A percentile compares a stretch with the other conserved stretches of the same genome.
These are phyloP conservation scores for Backusella morwellensis DNA, from an alignment of 192 early-diverging fungal genomes.

Conservation along the genomic window DNA sequence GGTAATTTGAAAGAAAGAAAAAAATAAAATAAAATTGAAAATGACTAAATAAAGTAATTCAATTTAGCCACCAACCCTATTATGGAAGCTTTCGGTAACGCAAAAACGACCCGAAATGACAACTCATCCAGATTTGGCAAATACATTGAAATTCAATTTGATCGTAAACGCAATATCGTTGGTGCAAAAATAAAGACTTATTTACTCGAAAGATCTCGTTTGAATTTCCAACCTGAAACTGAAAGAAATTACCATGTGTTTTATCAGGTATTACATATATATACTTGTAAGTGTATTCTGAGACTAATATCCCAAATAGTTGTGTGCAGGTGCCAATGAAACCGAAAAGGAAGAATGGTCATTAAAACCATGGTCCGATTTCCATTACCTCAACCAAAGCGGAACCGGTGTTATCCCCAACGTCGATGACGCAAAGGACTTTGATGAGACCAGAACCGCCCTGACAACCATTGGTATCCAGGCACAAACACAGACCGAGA, in stretches of 20 bases:
- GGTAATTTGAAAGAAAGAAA: slow-evolving; percentile 29
- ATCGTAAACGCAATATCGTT: slow-evolving; percentile 78
- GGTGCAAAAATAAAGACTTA: slow-evolving; percentile 96
- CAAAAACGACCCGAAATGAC: slow-evolving; percentile 99
- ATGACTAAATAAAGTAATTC: not conserved
- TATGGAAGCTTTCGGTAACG: slow-evolving; percentile 99
- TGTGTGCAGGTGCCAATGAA: slow-evolving; percentile 85
- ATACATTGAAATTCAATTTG: slow-evolving; percentile 97
- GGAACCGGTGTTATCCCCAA: slow-evolving; percentile 76
- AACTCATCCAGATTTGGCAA: slow-evolving; percentile 98
- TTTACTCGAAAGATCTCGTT: slow-evolving; percentile 92
- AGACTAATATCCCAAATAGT: slow-evolving; percentile 21
- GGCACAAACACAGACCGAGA: slow-evolving; percentile 76
- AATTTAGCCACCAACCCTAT: slow-evolving; percentile 91
- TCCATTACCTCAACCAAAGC: slow-evolving; percentile 89
- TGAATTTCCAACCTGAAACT: slow-evolving; percentile 89
- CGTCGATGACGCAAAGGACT: slow-evolving; percentile 92
- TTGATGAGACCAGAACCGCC: slow-evolving; percentile 80
- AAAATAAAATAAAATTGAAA: not conserved
- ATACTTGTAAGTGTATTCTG: not conserved
- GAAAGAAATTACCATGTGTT: slow-evolving; percentile 99
- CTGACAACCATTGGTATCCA: slow-evolving; percentile 86
- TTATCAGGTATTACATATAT: slow-evolving; percentile 66
- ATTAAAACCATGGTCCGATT: slow-evolving; percentile 72
- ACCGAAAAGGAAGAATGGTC: slow-evolving; percentile 79